These are phyloP conservation scores for Tolypocladium tropicale DNA, from an alignment of 2,329 filamentous ascomycete species.

Conservation along the genomic window DNA sequence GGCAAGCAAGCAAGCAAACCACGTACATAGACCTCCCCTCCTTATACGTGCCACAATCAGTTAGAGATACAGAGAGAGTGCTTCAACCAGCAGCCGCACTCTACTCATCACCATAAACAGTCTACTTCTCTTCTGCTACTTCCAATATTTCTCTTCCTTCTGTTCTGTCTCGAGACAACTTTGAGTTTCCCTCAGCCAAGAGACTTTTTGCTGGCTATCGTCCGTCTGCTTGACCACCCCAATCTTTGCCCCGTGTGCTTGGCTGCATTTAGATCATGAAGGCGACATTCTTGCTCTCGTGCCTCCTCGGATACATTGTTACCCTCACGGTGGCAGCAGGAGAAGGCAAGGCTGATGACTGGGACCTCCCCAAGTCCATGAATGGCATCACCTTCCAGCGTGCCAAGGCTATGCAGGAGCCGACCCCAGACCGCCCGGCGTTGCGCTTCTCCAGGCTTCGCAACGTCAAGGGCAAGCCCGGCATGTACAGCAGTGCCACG, in stretches of 20 bases:
- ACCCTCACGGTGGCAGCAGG: constrained; percentile 1
- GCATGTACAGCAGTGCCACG: constrained; percentile 17
- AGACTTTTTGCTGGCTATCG: background rate
- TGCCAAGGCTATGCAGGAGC: constrained; percentile 15
- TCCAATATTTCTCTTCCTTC: background rate
- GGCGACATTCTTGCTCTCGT: background rate
- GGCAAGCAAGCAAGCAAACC: background rate
- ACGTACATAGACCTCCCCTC: background rate
- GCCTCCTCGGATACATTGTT: constrained; percentile 4
- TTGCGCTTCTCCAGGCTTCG: constrained; percentile 22
- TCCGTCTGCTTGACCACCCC: background rate
- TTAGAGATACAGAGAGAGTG: background rate
- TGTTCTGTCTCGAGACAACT: background rate
- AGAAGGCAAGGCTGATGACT: constrained; percentile 6
- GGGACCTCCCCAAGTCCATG: constrained; percentile 24
- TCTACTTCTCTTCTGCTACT: background rate
- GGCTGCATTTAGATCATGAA: background rate
- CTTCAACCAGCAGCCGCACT: background rate
- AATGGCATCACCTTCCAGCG: constrained; percentile 27
- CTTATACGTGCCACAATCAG: background rate
- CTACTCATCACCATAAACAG: background rate
- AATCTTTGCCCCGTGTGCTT: no score
- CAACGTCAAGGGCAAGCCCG: constrained; percentile 13
- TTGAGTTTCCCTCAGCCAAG: background rate
- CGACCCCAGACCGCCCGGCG: constrained; percentile 17